Conservation (phyloP, 1,284 basidiomycete species). For the Ustilago xerochloae region DNA sequence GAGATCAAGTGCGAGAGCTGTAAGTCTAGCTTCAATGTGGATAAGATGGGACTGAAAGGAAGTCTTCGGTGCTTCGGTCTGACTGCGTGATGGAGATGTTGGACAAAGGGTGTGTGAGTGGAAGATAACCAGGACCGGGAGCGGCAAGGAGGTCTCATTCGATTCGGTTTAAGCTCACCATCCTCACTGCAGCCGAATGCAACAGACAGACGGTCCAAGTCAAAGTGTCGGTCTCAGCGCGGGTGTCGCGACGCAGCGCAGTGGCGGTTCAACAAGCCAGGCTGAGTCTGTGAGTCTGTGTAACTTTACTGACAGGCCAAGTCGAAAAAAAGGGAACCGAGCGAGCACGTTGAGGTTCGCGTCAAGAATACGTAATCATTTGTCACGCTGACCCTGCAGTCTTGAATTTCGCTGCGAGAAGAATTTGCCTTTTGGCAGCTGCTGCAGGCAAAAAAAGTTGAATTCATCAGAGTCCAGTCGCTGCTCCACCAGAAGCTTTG, state of each 20-base stretch:
- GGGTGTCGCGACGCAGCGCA: slow-evolving; percentile 30
- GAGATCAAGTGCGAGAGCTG: too few species aligned
- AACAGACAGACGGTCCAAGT: background rate
- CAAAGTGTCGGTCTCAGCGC: slow-evolving; percentile 34
- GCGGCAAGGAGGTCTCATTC: background rate
- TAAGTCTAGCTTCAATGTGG: too few species aligned
- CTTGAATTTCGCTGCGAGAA: slow-evolving; percentile 14
- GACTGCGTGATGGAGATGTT: too few species aligned
- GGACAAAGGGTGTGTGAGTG: background rate
- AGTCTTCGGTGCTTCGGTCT: too few species aligned
- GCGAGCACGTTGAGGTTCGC: slow-evolving; percentile 4
- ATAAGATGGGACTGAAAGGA: too few species aligned
- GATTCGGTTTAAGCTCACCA: background rate
- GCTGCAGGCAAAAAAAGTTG: slow-evolving; percentile 30
- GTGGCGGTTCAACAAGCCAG: too few species aligned
- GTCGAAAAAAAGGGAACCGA: slow-evolving; percentile 2
- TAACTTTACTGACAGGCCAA: slow-evolving; percentile 7
- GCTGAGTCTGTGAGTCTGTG: too few species aligned
- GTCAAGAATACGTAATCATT: slow-evolving; percentile 26
- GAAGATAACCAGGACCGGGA: background rate
- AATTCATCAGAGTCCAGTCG: too few species aligned
- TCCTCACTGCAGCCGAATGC: slow-evolving; percentile 2
- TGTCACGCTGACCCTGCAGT: slow-evolving; percentile 1
- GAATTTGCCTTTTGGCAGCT: slow-evolving; percentile 29
- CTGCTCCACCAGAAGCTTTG: slow-evolving; percentile 14